Evolutionary conservation across 179 eudicot species (phyloP).

Genomic region (Camellia oleifera): DNA sequence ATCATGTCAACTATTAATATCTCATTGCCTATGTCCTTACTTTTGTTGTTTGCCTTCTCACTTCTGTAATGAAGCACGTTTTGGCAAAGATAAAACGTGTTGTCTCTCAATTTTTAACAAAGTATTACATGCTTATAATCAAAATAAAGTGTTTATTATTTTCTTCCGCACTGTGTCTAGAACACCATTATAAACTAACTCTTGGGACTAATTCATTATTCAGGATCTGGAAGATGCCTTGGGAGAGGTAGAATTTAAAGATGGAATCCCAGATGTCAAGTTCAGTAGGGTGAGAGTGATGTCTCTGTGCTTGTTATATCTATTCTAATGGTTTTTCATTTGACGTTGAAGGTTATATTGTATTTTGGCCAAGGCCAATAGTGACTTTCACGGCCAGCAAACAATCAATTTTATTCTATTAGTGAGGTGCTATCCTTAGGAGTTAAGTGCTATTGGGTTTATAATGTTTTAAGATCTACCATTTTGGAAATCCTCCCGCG

Average conservation of each 20-base stretch:
- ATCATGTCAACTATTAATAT: slow-evolving; percentile 13
- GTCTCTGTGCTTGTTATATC: neutral
- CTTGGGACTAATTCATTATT: slow-evolving; percentile 17
- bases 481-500: neutral
- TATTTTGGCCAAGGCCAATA: neutral
- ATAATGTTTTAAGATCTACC: neutral
- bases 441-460: neutral
- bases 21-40: neutral
- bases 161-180: neutral
- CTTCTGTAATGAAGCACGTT: neutral
- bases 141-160: neutral
- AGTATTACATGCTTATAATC: neutral
- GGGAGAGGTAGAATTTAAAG: slow-evolving; percentile 68
- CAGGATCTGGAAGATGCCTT: slow-evolving; percentile 89
- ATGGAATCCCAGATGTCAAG: slow-evolving; percentile 91
- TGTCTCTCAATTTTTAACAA: neutral
- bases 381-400: neutral
- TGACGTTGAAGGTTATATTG: neutral
- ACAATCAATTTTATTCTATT: neutral
- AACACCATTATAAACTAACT: neutral
- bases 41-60: neutral
- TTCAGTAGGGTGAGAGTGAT: slow-evolving; percentile 72
- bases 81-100: slow-evolving; percentile 5
- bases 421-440: neutral
- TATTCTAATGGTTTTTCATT: neutral